phyloP scores from a whole-genome alignment of 2,329 filamentous ascomycete species.

The Cercospora sojina region DNA sequence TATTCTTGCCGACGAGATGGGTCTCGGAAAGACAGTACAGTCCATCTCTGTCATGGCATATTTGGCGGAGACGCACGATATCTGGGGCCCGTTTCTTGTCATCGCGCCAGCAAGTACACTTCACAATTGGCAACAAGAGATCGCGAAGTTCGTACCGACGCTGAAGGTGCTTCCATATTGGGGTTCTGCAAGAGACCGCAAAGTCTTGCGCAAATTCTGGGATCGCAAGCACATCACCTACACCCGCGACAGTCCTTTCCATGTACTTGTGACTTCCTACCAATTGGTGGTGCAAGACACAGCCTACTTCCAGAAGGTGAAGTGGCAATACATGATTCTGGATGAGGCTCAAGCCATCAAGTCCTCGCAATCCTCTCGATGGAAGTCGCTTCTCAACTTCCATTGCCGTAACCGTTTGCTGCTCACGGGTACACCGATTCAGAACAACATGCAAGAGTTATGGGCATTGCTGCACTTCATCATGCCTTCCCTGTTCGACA shows the following conservation, averaged over 20 bases:
- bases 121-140: slow-evolving; percentile 99
- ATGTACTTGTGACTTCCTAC: slow-evolving; percentile 94
- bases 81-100: slow-evolving; percentile 96
- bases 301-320: slow-evolving; percentile 97
- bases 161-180: slow-evolving; percentile 97
- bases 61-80: slow-evolving; percentile 92
- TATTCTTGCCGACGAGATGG: slow-evolving; percentile 98
- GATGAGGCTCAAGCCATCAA: slow-evolving; percentile 99
- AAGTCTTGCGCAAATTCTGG: slow-evolving; percentile 98
- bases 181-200: slow-evolving; percentile 90
- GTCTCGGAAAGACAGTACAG: slow-evolving; percentile 97
- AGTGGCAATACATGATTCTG: slow-evolving; percentile 99
- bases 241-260: slow-evolving; percentile 87
- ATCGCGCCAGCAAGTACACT: slow-evolving; percentile 94
- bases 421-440: slow-evolving; percentile 93
- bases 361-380: slow-evolving; percentile 90
- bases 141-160: slow-evolving; percentile 87
- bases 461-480: slow-evolving; percentile 99
- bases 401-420: slow-evolving; percentile 92
- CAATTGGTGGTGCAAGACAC: slow-evolving; percentile 95
- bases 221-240: slow-evolving; percentile 97
- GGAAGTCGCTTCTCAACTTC: slow-evolving; percentile 93
- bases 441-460: slow-evolving; percentile 99
- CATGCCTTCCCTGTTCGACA: slow-evolving; percentile 98
- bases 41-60: slow-evolving; percentile 99